A percentile compares a stretch with the other conserved stretches of the same genome.
Evolutionary conservation across 306 rosid species (phyloP).

Genomic region (Rosa rugosa): DNA sequence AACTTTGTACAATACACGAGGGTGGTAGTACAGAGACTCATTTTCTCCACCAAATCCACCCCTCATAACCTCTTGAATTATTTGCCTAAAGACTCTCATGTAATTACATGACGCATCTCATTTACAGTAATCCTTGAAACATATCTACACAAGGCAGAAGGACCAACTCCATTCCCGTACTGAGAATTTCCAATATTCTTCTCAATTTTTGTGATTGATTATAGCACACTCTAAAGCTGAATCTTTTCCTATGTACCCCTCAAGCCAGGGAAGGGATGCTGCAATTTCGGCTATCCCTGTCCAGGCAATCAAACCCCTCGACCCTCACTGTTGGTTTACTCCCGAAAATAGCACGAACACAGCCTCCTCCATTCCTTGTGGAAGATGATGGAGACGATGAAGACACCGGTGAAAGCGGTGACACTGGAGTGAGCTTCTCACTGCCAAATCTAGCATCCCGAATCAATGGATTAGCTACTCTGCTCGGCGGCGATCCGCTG

Average conservation of each 20-base stretch:
- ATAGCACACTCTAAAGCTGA: neutral
- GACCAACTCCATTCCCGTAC: conserved; percentile 22
- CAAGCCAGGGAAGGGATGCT: conserved; percentile 86
- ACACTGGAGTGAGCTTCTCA: conserved; percentile 49
- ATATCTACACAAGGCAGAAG: conserved; percentile 25
- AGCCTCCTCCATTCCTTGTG: conserved; percentile 64
- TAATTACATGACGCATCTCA: conserved; percentile 39
- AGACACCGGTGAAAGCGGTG: conserved; percentile 41
- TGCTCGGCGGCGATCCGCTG: conserved; percentile 95
- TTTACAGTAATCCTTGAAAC: conserved; percentile 41
- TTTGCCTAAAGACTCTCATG: conserved; percentile 28
- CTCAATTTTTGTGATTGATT: conserved; percentile 26
- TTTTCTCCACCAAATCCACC: conserved; percentile 28
- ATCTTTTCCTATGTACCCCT: conserved; percentile 35
- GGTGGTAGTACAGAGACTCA: conserved; percentile 22
- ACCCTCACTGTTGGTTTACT: conserved; percentile 74
- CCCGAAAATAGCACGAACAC: conserved; percentile 65
- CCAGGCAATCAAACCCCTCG: conserved; percentile 93
- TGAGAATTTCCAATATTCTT: conserved; percentile 45
- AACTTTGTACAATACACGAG: conserved; percentile 40
- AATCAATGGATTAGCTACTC: conserved; percentile 90
- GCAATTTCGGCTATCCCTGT: conserved; percentile 79
- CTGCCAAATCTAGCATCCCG: conserved; percentile 87
- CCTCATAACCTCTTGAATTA: conserved; percentile 19
- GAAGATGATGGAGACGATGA: conserved; percentile 60